A percentile compares a stretch with the other conserved stretches of the same genome.
Conservation (phyloP, 495 filamentous ascomycete genomes). For the Penicillium daleae region DNA sequence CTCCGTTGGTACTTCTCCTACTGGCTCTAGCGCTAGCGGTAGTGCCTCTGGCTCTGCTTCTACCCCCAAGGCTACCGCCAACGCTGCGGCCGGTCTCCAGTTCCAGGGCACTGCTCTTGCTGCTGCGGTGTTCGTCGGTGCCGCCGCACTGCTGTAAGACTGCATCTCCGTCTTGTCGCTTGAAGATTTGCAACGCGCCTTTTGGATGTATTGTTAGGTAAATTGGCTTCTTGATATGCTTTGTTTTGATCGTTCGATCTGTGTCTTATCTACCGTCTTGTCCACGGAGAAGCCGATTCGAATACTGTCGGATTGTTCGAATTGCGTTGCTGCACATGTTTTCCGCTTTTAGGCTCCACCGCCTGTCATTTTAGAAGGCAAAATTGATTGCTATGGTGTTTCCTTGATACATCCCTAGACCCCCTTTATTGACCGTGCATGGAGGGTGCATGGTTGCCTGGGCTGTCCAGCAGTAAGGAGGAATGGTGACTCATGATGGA, state of each 20-base stretch:
- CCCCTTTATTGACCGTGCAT: constrained; percentile 4
- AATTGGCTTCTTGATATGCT: constrained; percentile 20
- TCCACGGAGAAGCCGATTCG: constrained; percentile 8
- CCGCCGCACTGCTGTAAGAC: constrained; percentile 42
- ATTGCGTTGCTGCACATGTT: constrained; percentile 22
- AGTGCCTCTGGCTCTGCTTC: constrained; percentile 7
- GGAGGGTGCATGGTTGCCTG: not conserved
- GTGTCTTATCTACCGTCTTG: constrained; percentile 1
- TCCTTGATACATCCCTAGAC: constrained; percentile 2
- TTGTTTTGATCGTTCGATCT: constrained; percentile 13
- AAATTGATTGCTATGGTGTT: constrained; percentile 22
- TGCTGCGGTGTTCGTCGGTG: constrained; percentile 44
- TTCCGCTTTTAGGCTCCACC: constrained; percentile 14
- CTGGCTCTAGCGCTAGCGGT: constrained; percentile 8
- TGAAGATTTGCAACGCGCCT: constrained; percentile 5
- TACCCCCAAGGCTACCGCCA: constrained; percentile 7
- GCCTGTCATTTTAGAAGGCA: constrained; percentile 21
- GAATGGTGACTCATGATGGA: constrained; percentile 1
- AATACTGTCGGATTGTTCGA: constrained; percentile 13
- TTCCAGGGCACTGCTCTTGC: constrained; percentile 41
- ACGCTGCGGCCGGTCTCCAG: constrained; percentile 31
- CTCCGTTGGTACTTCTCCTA: constrained; percentile 11
- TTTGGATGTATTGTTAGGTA: constrained; percentile 21
- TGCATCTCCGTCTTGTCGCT: not conserved
- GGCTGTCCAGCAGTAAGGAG: constrained; percentile 2